Conservation (phyloP, 805 yeast species). For the Spathaspora sp. region DNA sequence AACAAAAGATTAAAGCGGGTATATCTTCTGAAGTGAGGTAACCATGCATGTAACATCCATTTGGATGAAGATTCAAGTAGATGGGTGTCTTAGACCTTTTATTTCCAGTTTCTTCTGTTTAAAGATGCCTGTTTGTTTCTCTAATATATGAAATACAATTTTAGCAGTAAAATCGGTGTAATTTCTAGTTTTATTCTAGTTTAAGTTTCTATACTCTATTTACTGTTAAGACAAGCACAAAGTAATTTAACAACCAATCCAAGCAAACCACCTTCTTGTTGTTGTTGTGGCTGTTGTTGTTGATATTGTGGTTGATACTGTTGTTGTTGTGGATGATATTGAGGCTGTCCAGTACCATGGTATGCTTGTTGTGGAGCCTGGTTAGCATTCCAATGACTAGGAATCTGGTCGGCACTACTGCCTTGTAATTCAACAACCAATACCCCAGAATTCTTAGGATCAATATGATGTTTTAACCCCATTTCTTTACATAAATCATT, state of each 20-base stretch:
- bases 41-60: too few species aligned
- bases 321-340: constrained; percentile 20
- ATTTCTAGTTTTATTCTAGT: neutral
- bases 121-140: too few species aligned
- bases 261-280: constrained; percentile 23
- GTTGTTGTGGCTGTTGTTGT: constrained; percentile 15
- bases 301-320: constrained; percentile 15
- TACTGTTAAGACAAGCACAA: constrained; percentile 28
- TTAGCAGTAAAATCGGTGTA: neutral
- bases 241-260: constrained; percentile 26
- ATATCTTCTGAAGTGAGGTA: too few species aligned
- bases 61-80: too few species aligned
- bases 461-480: constrained; percentile 56
- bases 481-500: constrained; percentile 72
- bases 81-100: too few species aligned
- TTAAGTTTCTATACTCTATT: neutral
- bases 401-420: constrained; percentile 24
- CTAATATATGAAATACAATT: neutral
- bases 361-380: constrained; percentile 15
- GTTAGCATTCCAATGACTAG: constrained; percentile 25
- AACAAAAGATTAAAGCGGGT: too few species aligned
- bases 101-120: too few species aligned
- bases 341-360: constrained; percentile 18
- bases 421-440: constrained; percentile 57
- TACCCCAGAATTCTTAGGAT: constrained; percentile 77